Percentiles rank a stretch among this genome's conserved stretches.
Conservation (phyloP, 2,329 filamentous ascomycete species). For the Decorospora gaudefroyi region DNA sequence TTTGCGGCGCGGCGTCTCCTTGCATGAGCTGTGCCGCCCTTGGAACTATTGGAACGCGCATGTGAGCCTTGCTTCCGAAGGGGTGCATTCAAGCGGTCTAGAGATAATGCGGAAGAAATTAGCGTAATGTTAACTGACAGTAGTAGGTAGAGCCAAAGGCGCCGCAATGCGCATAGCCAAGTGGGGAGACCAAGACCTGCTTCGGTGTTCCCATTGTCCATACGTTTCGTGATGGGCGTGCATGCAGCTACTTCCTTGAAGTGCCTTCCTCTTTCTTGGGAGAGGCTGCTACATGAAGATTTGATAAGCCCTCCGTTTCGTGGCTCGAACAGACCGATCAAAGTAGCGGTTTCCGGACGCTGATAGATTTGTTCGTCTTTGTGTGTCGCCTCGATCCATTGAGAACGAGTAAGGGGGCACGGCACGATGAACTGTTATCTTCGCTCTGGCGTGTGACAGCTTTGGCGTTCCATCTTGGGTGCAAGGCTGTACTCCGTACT, state of each 20-base stretch:
- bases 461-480: too few relatives aligned
- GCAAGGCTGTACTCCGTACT: too few relatives aligned
- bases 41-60: constrained; percentile 1
- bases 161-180: neutral
- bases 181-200: neutral
- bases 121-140: too few relatives aligned
- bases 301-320: neutral
- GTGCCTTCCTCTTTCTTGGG: neutral
- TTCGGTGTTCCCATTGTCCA: too few relatives aligned
- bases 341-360: neutral
- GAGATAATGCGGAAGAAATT: too few relatives aligned
- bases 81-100: neutral
- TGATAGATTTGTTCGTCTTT: neutral
- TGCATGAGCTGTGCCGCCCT: constrained; percentile 11
- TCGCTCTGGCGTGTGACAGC: too few relatives aligned
- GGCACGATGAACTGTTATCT: too few relatives aligned
- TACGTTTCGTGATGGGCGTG: too few relatives aligned
- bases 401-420: neutral
- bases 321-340: neutral
- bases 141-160: too few relatives aligned
- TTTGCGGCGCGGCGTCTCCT: neutral
- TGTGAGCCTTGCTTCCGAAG: neutral
- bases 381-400: neutral
- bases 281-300: neutral
- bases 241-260: neutral